These are phyloP conservation scores for Vitis cinerea DNA, from an alignment of 164 flowering plant genomes.

Conservation along the genomic window DNA sequence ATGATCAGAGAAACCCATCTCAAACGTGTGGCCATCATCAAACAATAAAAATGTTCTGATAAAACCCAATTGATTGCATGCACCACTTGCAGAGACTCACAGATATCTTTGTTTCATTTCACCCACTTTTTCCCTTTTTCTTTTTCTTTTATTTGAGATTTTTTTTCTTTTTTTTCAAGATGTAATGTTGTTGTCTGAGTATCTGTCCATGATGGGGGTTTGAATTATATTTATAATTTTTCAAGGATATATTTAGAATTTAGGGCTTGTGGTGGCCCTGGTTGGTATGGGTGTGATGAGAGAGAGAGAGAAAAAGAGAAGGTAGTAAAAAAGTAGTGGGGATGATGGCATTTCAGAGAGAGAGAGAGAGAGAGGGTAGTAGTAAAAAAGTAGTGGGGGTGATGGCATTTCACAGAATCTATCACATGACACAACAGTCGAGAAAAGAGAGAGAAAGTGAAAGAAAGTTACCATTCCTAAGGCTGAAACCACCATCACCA, in stretches of 20 bases:
- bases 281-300: background rate
- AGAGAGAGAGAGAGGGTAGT: conserved; percentile 11
- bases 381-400: conserved; percentile 25
- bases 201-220: background rate
- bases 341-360: conserved; percentile 10
- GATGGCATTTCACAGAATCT: conserved; percentile 24
- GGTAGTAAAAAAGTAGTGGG: conserved; percentile 25
- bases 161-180: no score
- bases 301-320: conserved; percentile 12
- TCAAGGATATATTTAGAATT: conserved; percentile 1
- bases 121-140: background rate
- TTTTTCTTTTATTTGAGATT: background rate
- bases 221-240: background rate
- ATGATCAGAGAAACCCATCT: conserved; percentile 6
- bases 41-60: conserved; percentile 9
- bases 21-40: conserved; percentile 32
- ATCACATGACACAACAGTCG: conserved; percentile 31
- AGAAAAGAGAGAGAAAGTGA: background rate
- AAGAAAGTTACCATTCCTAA: background rate
- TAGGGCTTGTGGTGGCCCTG: conserved; percentile 8
- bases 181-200: conserved; percentile 2
- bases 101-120: background rate
- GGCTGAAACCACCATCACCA: no score
- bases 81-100: background rate
- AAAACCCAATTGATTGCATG: background rate